These are phyloP conservation scores for Fusarium lyarnte DNA, from an alignment of 2,329 filamentous ascomycete genomes.

Conservation along the genomic window DNA sequence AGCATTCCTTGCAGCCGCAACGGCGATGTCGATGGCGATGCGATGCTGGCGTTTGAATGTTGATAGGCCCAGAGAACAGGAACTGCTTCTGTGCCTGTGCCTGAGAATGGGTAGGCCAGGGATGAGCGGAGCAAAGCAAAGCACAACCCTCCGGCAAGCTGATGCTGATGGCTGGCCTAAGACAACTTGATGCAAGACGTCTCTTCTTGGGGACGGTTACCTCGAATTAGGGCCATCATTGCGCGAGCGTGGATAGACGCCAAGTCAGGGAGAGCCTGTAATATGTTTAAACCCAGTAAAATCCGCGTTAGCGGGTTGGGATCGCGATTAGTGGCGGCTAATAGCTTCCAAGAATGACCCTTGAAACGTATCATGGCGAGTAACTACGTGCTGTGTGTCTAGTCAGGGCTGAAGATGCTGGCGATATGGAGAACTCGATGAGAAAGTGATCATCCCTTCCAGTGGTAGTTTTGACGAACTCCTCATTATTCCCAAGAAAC, in stretches of 20 bases:
- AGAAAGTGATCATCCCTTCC: not conserved
- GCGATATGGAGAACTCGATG: not conserved
- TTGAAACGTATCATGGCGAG: not conserved
- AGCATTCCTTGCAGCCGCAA: slow-evolving; percentile 14
- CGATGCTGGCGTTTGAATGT: not conserved
- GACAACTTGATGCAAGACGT: slow-evolving; percentile 1
- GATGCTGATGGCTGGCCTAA: slow-evolving; percentile 1
- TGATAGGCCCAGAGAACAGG: slow-evolving; percentile 2
- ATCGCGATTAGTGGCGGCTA: slow-evolving; percentile 21
- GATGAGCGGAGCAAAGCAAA: not conserved
- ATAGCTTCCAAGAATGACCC: not conserved
- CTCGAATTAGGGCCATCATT: not conserved
- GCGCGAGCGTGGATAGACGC: not conserved
- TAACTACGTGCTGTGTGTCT: not conserved
- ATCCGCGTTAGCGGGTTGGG: not conserved
- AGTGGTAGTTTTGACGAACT: not conserved
- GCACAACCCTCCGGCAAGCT: not conserved
- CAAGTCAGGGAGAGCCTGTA: not conserved
- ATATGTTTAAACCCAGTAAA: slow-evolving; percentile 3
- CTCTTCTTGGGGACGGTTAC: not conserved
- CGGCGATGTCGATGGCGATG: not conserved
- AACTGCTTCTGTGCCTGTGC: slow-evolving; percentile 10
- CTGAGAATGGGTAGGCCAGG: not conserved
- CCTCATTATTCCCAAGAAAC: not conserved
- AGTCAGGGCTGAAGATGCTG: not conserved